These are phyloP conservation scores for Graphiopsis chlorocephala DNA, from an alignment of 2,329 filamentous ascomycete genomes.

Conservation along the genomic window DNA sequence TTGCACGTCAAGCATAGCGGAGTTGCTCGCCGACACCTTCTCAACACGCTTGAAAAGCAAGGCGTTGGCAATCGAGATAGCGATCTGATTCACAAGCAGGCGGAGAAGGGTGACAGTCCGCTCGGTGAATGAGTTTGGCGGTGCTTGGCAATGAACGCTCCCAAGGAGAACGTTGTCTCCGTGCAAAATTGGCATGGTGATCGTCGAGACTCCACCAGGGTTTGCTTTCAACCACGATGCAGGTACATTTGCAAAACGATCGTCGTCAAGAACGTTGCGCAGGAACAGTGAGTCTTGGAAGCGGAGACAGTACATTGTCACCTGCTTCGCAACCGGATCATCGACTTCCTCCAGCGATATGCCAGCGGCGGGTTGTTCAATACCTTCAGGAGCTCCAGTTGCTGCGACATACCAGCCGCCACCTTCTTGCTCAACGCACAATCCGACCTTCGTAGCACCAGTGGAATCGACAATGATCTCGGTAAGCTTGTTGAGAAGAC, in stretches of 20 bases:
- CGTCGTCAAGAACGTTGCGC: slow-evolving; percentile 69
- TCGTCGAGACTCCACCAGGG: slow-evolving; percentile 69
- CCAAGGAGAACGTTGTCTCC: slow-evolving; percentile 68
- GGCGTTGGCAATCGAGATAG: slow-evolving; percentile 63
- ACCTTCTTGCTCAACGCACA: slow-evolving; percentile 68
- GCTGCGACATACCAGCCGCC: slow-evolving; percentile 69
- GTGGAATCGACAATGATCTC: slow-evolving; percentile 77
- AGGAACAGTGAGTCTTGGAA: slow-evolving; percentile 75
- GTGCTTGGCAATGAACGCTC: slow-evolving; percentile 71
- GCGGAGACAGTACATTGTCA: slow-evolving; percentile 72
- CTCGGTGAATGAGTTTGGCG: slow-evolving; percentile 74
- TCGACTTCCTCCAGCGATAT: slow-evolving; percentile 62
- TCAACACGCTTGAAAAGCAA: slow-evolving; percentile 66
- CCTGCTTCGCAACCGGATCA: slow-evolving; percentile 69
- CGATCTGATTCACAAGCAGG: slow-evolving; percentile 74
- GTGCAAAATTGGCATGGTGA: slow-evolving; percentile 76
- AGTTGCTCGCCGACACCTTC: slow-evolving; percentile 74
- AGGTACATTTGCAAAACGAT: slow-evolving; percentile 73
- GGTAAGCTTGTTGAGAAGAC: slow-evolving; percentile 75
- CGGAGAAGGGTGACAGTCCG: slow-evolving; percentile 55
- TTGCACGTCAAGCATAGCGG: slow-evolving; percentile 73
- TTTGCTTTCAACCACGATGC: slow-evolving; percentile 67
- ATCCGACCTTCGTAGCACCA: slow-evolving; percentile 69
- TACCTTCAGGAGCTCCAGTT: slow-evolving; percentile 70
- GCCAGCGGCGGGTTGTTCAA: slow-evolving; percentile 63